Evolutionary conservation across 306 rosid genomes (phyloP).

Genomic region (Castanea sativa): DNA sequence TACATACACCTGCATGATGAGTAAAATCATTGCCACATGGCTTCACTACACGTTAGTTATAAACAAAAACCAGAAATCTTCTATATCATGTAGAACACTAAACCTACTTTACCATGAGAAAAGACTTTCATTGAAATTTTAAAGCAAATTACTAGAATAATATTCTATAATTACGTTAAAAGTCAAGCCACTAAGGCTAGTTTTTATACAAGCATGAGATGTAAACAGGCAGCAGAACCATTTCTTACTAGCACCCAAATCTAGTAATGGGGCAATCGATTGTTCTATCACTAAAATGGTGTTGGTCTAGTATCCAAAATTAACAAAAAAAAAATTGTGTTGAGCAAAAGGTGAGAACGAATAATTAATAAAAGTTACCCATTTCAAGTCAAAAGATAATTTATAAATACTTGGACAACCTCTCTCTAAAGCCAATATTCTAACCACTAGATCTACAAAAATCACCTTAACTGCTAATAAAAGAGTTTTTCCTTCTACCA

Average conservation of each 20-base stretch:
- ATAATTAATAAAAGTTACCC: not conserved
- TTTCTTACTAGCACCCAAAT: not conserved
- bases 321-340: not conserved
- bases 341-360: not conserved
- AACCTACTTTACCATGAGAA: not conserved
- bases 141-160: not conserved
- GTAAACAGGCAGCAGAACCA: not conserved
- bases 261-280: not conserved
- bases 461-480: not conserved
- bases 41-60: not conserved
- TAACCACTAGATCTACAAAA: not conserved
- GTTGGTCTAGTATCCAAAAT: not conserved
- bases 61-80: constrained; percentile 5
- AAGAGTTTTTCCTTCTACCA: not conserved
- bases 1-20: constrained; percentile 75
- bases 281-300: not conserved
- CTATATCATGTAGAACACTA: not conserved
- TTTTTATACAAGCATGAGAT: not conserved
- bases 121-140: not conserved
- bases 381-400: not conserved
- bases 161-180: not conserved
- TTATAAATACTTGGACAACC: not conserved
- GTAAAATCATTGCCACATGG: constrained; percentile 24
- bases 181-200: not conserved
- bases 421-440: not conserved